Evolutionary conservation across 1,139 yeast species (phyloP), one percentile per base, ranked within the genome.

Genomic region (Candida buenavistaensis): DNA sequence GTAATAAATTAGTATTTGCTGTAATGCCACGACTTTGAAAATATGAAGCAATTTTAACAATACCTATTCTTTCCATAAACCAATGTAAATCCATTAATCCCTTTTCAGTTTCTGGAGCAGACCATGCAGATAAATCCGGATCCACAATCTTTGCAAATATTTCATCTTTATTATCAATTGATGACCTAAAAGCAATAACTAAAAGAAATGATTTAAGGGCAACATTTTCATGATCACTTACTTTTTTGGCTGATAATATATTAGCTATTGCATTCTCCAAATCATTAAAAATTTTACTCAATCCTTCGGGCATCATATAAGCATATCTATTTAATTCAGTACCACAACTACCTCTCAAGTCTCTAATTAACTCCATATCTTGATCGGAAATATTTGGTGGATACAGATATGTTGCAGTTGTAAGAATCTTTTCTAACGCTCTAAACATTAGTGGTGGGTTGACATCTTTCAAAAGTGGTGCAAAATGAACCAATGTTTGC

Each of bases 51-150:
- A 94, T 92, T 55, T 81, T 81, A 3, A 89, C 97, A 35, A 94
- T 87, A 3, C 98, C 98, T 38, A 94, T 75, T 50, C 97, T 75
- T 59, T 90, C 97, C 97, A 92, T 90, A 50, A 94, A 94, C 97
- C 97, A 90, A 45, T 88, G 96, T 34, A 94, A 68, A 52, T 92
- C 95, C 57, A 82, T 70, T 25, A 92, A 64, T 0, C 97, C 97
- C 51, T 87, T 87, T 47, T 88, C 89, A 0, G 97, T 90, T 12
- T 80, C 82, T 11, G 92, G 92, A 33, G 90, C 88, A 1, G 92
- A 82, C 99, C 99, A 94, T 0, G 96, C 94, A 23, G 76, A 65
- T 32, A 94, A 65, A 48, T 92, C 97, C 0, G 96, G 96, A 54
- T 90, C 97, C 3, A 92, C 98, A 40, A 94, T 85, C 34, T 78